Base-by-base conservation (phyloP, 2,329 filamentous ascomycete species). In the Aspergillus sp. region DNA sequence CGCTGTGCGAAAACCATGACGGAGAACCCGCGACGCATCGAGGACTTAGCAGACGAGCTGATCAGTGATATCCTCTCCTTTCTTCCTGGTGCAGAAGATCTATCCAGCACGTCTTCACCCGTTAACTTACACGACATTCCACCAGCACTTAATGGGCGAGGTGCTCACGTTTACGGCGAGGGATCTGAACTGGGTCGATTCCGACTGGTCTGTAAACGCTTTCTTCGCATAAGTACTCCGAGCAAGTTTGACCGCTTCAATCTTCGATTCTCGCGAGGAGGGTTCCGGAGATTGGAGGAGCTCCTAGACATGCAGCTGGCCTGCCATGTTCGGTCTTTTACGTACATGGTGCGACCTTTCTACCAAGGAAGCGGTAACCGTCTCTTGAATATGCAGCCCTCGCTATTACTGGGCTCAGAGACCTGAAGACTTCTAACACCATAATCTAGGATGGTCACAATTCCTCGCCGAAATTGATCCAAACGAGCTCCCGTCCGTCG, bases 281-380 rank as follows among this genome's bases (percentile, higher is more conserved):
- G 70, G 6, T 75, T 76, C 41, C 64, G 61, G 40, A 66, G 73
- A 24, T 58, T 74, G 48, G 66, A 70, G 35, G 70, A 75, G 35
- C 62, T 75, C 39, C 59, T 74, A 54, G 62, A 66, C 51, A 75
- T 72, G 72, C 70, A 72, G 58, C 65, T 71, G 55, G 72, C 73
- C 53, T 69, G 67, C 60, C 70, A 75, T 66, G 71, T 74, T 50
- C 72, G 64, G 61, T 67, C 68, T 60, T 68, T 75, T 58, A 75
- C 73, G 53, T 75, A 75, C 62, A 72, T 75, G 66, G 73, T 75
- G 64, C 72, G 73, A 66, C 73, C 73, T 40, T 74, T 73, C 61
- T 75, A 74, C 58, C 66, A 72, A 66, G 73, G 70, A 68, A 69
- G 66, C 63, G 73, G 73, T 75, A 75, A 55, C 61, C 60, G 62